Percentiles rank a stretch among this genome's conserved stretches.
These are phyloP conservation scores for Zychaea mexicana DNA, from an alignment of 371 early-diverging fungal genomes.

Conservation along the genomic window DNA sequence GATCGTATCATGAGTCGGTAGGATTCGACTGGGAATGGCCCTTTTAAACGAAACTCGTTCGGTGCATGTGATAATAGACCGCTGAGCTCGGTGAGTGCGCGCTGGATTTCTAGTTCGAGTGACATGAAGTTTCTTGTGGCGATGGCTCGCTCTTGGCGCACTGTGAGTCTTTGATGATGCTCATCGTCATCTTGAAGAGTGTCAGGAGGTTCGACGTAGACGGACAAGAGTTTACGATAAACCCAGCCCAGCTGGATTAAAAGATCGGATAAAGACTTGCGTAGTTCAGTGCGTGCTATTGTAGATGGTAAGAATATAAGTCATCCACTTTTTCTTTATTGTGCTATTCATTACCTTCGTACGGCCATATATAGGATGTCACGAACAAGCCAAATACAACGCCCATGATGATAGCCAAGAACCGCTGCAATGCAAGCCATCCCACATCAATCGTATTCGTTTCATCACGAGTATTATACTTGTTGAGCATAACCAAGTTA, in stretches of 20 bases:
- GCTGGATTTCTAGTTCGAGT: conserved; percentile 72
- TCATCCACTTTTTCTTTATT: neutral
- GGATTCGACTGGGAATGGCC: conserved; percentile 71
- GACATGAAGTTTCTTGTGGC: conserved; percentile 60
- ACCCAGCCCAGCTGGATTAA: conserved; percentile 68
- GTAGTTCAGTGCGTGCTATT: conserved; percentile 74
- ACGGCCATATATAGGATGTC: conserved; percentile 79
- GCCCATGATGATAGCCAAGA: conserved; percentile 71
- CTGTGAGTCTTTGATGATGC: neutral
- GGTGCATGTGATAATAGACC: conserved; percentile 69
- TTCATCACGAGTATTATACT: conserved; percentile 69
- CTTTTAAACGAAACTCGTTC: conserved; percentile 86
- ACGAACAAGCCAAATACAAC: conserved; percentile 70
- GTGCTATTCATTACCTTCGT: conserved; percentile 36
- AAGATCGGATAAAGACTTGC: conserved; percentile 71
- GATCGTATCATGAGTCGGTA: conserved; percentile 70
- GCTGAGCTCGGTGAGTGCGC: conserved; percentile 65
- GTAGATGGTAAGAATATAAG: neutral
- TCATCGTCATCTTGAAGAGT: too few relatives aligned
- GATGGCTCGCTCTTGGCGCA: neutral
- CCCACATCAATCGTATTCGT: conserved; percentile 61
- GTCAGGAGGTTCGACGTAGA: conserved; percentile 49
- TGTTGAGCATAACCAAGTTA: conserved; percentile 77
- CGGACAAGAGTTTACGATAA: conserved; percentile 70
- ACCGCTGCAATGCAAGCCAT: conserved; percentile 64